A percentile compares a stretch with the other conserved stretches of the same genome.
phyloP scores from a whole-genome alignment of 2,329 filamentous ascomycete species.

The Talaromyces rugulosus region DNA sequence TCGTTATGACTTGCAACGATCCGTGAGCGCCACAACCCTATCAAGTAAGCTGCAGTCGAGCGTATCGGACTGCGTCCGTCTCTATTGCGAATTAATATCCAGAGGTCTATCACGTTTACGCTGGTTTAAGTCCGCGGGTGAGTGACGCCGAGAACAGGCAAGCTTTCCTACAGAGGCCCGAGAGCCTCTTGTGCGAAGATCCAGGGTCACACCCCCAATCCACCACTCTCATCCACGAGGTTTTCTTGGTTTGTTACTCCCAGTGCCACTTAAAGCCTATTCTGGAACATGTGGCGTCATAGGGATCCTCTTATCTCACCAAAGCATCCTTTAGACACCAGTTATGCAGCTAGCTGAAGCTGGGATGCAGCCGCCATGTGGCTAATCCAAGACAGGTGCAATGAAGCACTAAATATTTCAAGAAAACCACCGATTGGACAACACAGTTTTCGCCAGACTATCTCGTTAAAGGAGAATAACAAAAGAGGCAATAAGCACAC shows the following conservation, averaged over 20 bases:
- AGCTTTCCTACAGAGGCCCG: neutral
- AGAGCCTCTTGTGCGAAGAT: neutral
- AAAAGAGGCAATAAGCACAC: neutral
- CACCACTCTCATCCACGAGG: neutral
- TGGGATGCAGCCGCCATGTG: neutral
- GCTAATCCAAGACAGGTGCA: neutral
- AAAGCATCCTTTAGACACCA: neutral
- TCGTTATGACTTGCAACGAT: neutral
- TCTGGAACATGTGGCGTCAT: neutral
- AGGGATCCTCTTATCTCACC: neutral
- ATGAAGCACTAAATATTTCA: neutral
- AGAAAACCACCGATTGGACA: neutral
- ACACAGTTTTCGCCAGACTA: neutral
- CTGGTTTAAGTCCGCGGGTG: neutral
- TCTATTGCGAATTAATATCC: neutral
- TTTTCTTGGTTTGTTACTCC: neutral
- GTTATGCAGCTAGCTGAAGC: neutral
- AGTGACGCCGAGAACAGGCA: neutral
- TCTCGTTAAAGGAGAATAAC: neutral
- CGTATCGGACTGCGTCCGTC: neutral
- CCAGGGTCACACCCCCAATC: neutral
- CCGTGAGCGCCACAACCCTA: neutral
- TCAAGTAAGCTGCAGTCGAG: neutral
- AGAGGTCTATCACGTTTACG: neutral
- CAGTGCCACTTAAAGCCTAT: neutral